A percentile compares a stretch with the other conserved stretches of the same genome.
phyloP scores from a whole-genome alignment of 768 basidiomycete genomes.

The Amyloporia xantha region DNA sequence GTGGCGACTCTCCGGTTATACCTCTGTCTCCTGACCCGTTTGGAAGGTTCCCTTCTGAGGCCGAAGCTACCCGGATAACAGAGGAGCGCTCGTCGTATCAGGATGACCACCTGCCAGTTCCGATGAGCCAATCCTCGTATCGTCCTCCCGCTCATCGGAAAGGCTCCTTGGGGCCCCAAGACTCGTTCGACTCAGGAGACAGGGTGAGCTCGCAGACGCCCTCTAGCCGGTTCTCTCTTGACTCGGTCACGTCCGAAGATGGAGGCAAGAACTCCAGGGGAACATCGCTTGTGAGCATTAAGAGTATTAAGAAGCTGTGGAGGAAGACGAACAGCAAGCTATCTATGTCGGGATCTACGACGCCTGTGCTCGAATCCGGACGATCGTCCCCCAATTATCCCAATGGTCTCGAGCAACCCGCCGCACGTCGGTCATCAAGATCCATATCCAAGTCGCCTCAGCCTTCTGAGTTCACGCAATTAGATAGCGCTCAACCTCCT shows the following conservation, averaged over 20 bases:
- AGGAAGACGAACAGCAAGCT: slow-evolving; percentile 56
- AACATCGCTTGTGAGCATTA: slow-evolving; percentile 59
- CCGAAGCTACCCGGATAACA: slow-evolving; percentile 4
- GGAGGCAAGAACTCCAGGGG: slow-evolving; percentile 26
- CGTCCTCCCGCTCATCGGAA: not conserved
- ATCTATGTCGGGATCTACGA: slow-evolving; percentile 13
- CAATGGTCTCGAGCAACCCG: slow-evolving; percentile 6
- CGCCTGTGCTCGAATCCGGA: slow-evolving; percentile 14
- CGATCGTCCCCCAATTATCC: slow-evolving; percentile 20
- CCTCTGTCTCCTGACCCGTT: slow-evolving; percentile 85
- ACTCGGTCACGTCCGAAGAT: slow-evolving; percentile 45
- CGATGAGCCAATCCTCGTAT: slow-evolving; percentile 3
- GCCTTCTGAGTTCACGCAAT: slow-evolving; percentile 3
- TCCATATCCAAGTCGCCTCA: slow-evolving; percentile 11
- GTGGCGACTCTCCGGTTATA: slow-evolving; percentile 50
- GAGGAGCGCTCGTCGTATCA: slow-evolving; percentile 11
- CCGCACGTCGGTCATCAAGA: slow-evolving; percentile 10
- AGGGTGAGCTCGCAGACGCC: slow-evolving; percentile 15
- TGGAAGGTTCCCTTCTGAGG: slow-evolving; percentile 55
- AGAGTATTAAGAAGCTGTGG: slow-evolving; percentile 71
- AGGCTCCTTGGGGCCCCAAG: not conserved
- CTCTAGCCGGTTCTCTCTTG: slow-evolving; percentile 62
- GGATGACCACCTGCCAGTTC: slow-evolving; percentile 1
- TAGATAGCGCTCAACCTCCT: slow-evolving; percentile 22
- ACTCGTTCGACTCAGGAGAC: not conserved